Conservation (phyloP, 257 asterid species). For the Salvia hispanica region DNA sequence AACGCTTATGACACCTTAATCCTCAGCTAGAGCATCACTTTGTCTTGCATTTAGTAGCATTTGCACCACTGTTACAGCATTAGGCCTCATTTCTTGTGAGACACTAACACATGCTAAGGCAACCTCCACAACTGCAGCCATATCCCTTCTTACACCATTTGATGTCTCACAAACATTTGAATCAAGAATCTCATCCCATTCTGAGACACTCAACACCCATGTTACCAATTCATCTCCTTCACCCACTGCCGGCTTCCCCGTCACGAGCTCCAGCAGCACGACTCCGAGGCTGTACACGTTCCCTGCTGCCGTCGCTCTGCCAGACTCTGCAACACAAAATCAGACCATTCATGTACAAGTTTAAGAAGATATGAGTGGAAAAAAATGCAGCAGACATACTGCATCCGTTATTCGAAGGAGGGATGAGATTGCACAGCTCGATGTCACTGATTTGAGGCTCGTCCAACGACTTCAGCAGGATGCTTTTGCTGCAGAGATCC, state of each 20-base stretch:
- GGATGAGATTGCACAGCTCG: slow-evolving; percentile 77
- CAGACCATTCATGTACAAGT: too few relatives aligned
- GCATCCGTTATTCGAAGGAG: slow-evolving; percentile 67
- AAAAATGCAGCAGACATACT: slow-evolving; percentile 57
- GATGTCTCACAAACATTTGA: slow-evolving; percentile 52
- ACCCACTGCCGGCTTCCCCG: slow-evolving; percentile 78
- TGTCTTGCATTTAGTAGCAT: too few relatives aligned
- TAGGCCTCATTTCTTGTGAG: slow-evolving; percentile 74
- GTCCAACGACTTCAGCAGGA: slow-evolving; percentile 59
- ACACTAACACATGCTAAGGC: slow-evolving; percentile 70
- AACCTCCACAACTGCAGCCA: slow-evolving; percentile 70
- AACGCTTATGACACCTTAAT: too few relatives aligned
- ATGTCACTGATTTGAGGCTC: slow-evolving; percentile 87
- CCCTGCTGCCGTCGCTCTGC: slow-evolving; percentile 72
- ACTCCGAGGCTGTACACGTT: slow-evolving; percentile 86
- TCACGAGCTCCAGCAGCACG: slow-evolving; percentile 67
- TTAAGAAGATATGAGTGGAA: too few relatives aligned
- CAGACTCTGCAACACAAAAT: not conserved
- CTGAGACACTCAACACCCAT: slow-evolving; percentile 54
- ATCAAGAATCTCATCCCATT: slow-evolving; percentile 70
- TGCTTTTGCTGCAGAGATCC: slow-evolving; percentile 74
- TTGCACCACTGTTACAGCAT: slow-evolving; percentile 64
- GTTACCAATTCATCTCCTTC: slow-evolving; percentile 73
- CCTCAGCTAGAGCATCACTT: too few relatives aligned
- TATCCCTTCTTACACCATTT: slow-evolving; percentile 60